Percentiles rank a stretch among this genome's conserved stretches.
Evolutionary conservation across 148 eudicot genomes (phyloP).

Genomic region (Linanthus parryae): DNA sequence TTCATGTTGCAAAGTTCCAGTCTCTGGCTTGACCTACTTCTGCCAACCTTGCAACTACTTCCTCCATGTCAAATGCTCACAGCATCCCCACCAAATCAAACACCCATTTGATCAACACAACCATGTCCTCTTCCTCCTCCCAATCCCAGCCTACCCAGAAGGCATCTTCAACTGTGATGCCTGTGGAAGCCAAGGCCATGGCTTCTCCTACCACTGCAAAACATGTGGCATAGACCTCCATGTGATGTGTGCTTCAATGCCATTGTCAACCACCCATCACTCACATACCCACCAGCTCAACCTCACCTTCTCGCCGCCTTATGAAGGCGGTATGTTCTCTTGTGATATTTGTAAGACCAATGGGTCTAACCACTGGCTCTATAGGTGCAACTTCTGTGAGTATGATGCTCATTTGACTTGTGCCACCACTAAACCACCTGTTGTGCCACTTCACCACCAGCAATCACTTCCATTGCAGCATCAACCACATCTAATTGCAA

Average conservation of each 20-base stretch:
- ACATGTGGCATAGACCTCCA: slow-evolving; percentile 24
- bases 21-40: slow-evolving; percentile 18
- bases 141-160: slow-evolving; percentile 16
- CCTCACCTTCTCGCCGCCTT: slow-evolving; percentile 22
- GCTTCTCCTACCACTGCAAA: slow-evolving; percentile 23
- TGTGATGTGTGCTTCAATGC: slow-evolving; percentile 21
- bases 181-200: slow-evolving; percentile 19
- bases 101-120: slow-evolving; percentile 22
- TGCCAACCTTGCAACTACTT: slow-evolving; percentile 25
- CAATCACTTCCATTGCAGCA: background rate
- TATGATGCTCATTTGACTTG: slow-evolving; percentile 36
- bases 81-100: slow-evolving; percentile 26
- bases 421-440: slow-evolving; percentile 5
- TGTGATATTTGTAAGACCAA: slow-evolving; percentile 22
- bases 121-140: slow-evolving; percentile 18
- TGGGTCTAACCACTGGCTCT: slow-evolving; percentile 27
- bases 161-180: slow-evolving; percentile 32
- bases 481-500: background rate
- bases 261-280: slow-evolving; percentile 13
- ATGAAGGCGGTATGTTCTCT: slow-evolving; percentile 7
- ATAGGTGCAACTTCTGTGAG: slow-evolving; percentile 21
- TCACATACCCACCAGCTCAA: slow-evolving; percentile 21
- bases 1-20: slow-evolving; percentile 21
- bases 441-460: background rate
- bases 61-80: slow-evolving; percentile 30